Evolutionary conservation across 257 asterid genomes (phyloP).

Genomic region (Osmanthus fragrans): DNA sequence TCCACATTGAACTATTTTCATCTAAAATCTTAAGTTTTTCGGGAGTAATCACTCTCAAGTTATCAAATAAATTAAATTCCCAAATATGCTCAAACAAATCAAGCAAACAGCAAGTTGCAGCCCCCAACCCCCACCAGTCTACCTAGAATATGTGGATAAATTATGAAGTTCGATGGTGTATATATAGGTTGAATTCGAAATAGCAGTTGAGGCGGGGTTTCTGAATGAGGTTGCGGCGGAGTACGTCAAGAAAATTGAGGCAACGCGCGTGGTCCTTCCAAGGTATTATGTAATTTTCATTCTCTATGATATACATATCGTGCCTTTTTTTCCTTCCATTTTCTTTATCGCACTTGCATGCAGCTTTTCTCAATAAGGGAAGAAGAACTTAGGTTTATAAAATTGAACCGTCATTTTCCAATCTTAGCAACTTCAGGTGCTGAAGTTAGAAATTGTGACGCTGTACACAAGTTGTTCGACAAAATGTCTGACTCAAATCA

Average conservation of each 20-base stretch:
- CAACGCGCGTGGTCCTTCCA: conserved; percentile 32
- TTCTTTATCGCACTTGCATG: not conserved
- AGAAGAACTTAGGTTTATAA: not conserved
- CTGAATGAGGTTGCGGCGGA: conserved; percentile 44
- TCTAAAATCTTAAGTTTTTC: too few relatives aligned
- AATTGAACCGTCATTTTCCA: not conserved
- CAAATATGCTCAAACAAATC: not conserved
- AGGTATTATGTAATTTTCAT: not conserved
- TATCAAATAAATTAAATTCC: too few relatives aligned
- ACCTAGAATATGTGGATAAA: not conserved
- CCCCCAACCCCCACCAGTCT: not conserved
- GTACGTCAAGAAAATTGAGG: conserved; percentile 33
- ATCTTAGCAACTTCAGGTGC: not conserved
- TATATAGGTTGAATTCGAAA: conserved; percentile 45
- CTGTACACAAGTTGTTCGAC: not conserved
- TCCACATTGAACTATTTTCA: too few relatives aligned
- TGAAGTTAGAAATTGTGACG: not conserved
- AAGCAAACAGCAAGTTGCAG: too few relatives aligned
- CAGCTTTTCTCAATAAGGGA: not conserved
- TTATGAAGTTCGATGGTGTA: conserved; percentile 4
- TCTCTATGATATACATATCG: not conserved
- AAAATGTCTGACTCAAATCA: not conserved
- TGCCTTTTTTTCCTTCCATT: not conserved
- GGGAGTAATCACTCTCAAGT: too few relatives aligned
- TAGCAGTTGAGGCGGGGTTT: conserved; percentile 48